Base-by-base conservation (phyloP, 768 basidiomycete species). In the Pholiota molesta region DNA sequence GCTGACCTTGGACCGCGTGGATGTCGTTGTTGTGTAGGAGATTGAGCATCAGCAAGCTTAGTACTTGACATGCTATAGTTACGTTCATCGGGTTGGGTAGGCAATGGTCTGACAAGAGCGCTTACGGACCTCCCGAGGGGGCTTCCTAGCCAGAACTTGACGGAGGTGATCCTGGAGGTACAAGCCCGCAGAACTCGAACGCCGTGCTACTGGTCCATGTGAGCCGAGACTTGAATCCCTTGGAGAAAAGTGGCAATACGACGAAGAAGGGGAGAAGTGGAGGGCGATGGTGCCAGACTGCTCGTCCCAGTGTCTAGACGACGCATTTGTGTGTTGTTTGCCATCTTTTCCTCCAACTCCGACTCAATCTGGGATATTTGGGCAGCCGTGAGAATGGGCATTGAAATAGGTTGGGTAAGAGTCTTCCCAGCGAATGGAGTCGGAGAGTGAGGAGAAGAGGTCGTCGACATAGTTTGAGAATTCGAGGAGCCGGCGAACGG, bases 321-420 rank as follows among this genome's bases (percentile, higher is more conserved):
- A 31, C 52, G 19, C 16, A 26, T 35, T 21, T n/a, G 55, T 19
- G 51, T 13, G 9, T 35, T 23, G 5, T 51, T 35, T n/a, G 19
- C 53, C 57, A 58, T 21, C 42, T 40, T 56, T 52, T 55, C 49
- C 16, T 66, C 62, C 21, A 61, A 66, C 40, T 71, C 70, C 5
- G 29, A 45, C 47, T 71, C 70, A 14, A 71, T 71, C 21, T 65
- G 55, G 31, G 49, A 56, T 28, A 71, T 71, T 57, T 71, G 68
- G 13, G 61, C 64, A 0, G 26, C 62, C 5, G 64, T 66, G 16
- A 71, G 62, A 39, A 71, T 71, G 13, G 66, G 56, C 56, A 52
- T 62, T 10, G 58, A 51, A 5, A 63, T 49, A 11, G 61, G 65
- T 29, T 60, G 55, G 8, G 47, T 23, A 13, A 57, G 26, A 11